Evolutionary conservation across 305 asterid species (phyloP), one percentile per base, ranked within the genome.

Genomic region (Fraxinus platypoda): DNA sequence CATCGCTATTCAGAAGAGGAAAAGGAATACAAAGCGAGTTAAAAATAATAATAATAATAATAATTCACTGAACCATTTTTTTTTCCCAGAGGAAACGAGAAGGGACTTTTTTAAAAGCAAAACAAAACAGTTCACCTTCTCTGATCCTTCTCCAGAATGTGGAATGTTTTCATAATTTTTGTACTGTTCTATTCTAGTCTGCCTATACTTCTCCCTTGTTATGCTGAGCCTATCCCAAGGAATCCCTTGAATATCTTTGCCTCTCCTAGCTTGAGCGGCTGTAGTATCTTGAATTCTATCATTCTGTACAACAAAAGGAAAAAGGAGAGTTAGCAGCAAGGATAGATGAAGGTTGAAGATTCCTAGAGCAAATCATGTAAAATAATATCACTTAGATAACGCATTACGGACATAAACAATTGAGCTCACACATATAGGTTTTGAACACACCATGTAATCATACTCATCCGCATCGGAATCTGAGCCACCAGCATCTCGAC

Each of bases 161-260:
- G 95, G 98, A 78, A 94, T 87, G 74, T 96, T 94, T 70, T 93
- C 98, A 82, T 94, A 94, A 86, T 93, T 96, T 84, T 91, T 91
- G 83, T 94, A 94, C 82, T 90, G 94, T 66, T 91, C 94, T 79
- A 92, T 83, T 86, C 99, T 93, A 59, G 95, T 92, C 85, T 90
- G 88, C 84, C 97, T 86, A 80, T 92, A 96, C 81, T 88, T 91
- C 86, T 93, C 97, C 78, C 98, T 90, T 74, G 97, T 92, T 81
- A 92, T 88, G 90, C 88, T 91, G 84, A 93, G 95, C 79, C 92
- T 87, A 73, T 91, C 95, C 99, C 99, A 96, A 25, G 97, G 98
- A 87, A 95, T 93, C 59, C 98, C 98, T 86, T 95, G 97, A 77
- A 95, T 93, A 86, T 96, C 98, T 94, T 87, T 93, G 15, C 98